Evolutionary conservation across 148 eudicot species (phyloP).

Genomic region (Cornus suecica): DNA sequence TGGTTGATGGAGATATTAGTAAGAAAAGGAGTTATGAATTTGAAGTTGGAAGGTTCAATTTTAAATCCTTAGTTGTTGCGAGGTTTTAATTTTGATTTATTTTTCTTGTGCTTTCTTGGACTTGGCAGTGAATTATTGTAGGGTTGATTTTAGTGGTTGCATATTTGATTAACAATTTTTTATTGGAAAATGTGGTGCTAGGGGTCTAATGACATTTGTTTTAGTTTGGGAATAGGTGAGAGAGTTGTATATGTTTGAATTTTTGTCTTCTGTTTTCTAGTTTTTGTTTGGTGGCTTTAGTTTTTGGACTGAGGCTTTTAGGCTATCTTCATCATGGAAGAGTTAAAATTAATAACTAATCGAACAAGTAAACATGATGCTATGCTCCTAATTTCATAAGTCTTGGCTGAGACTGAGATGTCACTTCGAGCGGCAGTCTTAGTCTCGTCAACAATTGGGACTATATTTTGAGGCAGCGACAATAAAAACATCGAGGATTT

Average conservation of each 20-base stretch:
- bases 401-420: no score
- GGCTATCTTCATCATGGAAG: neutral
- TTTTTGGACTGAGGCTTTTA: neutral
- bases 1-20: no score
- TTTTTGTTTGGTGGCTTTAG: neutral
- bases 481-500: no score
- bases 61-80: no score
- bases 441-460: no score
- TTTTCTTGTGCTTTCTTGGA: neutral
- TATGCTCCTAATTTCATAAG: no score
- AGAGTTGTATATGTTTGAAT: neutral
- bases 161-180: neutral
- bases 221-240: neutral
- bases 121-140: neutral
- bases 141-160: neutral
- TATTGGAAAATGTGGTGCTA: neutral
- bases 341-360: no score
- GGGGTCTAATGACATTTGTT: neutral
- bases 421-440: no score
- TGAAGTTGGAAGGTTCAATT: no score
- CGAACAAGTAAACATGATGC: no score
- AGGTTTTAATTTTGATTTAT: neutral
- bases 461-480: no score
- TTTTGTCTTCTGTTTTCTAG: neutral
- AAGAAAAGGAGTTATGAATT: no score